Base-by-base conservation (phyloP, 1,284 basidiomycete species). In the Ganoderma resinaceum region DNA sequence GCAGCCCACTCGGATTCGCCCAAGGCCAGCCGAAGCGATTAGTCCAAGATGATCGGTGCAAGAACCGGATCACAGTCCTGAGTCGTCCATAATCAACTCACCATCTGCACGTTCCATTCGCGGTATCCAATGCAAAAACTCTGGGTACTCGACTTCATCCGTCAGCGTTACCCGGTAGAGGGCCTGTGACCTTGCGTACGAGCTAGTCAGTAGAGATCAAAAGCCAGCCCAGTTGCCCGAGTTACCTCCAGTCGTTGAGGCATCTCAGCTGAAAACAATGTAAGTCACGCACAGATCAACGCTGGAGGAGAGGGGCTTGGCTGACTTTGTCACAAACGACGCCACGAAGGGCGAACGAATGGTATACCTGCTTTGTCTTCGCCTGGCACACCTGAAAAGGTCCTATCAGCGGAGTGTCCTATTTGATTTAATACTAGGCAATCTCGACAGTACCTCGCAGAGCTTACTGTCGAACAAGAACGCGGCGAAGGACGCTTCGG, bases 381-480 rank as follows among this genome's bases (percentile, higher is more conserved):
- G 62, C 71, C 38, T 65, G 67, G 66, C 88, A 89, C 1, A 76
- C 67, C 84, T 85, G 65, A 35, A 0, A 37, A 23, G 2, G n/a
- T 3, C n/a, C 33, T 55, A 16, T 62, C 14, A n/a, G n/a, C 23
- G 26, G 38, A 26, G 3, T 16, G 31, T 20, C 29, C n/a, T n/a
- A n/a, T n/a, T n/a, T n/a, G n/a, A n/a, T n/a, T n/a, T n/a, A n/a
- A n/a, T n/a, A 6, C 20, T 12, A 20, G 12, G 11, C 1, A 37
- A 2, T 14, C 7, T 7, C 59, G 46, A 26, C 72, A 82, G 46
- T 70, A 91, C 89, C 77, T 86, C 84, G 72, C 91, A 93, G 3
- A 68, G 20, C 0, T 89, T 89, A 1, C 76, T 78, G 72, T 88
- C 87, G 68, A 89, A 92, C 40, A 92, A 70, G 67, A 90, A 86